Evolutionary conservation across 169 alveolate genomes (phyloP), one percentile per base, ranked within the genome.

Genomic region (Eimeria zaria): DNA sequence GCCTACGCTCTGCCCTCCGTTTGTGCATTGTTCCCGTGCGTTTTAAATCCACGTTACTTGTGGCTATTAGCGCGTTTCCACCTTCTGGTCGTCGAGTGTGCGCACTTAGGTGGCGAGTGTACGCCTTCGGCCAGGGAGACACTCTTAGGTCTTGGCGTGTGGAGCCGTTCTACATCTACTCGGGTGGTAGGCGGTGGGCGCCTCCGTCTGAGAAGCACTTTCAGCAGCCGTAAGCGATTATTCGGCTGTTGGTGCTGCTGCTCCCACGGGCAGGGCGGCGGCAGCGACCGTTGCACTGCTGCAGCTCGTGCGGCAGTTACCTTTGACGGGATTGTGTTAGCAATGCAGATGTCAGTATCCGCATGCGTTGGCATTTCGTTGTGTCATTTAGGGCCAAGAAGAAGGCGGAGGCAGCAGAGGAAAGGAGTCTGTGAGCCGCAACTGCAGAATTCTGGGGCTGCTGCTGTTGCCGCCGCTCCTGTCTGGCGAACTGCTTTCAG

Each of bases 91-190:
- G 53, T 20, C n/a, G 33, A 11, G 55, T 53, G 22, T 83, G 22
- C 71, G 36, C 30, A 22, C 60, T 14, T 58, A 95, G 97, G 71
- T 96, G 97, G 97, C 73, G 96, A 36, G 95, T 90, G 64, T 96
- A 46, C 58, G 96, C 97, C 44, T 83, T 53, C 39, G 80, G 95
- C 4, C 97, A 96, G 84, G 97, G 97, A 16, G 97, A 96, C 95
- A 96, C 96, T 39, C 48, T 91, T 5, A 53, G 74, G 33, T 60
- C 87, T 2, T 96, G 97, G 97, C 94, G 97, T 8, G 14, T 69
- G 20, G 97, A 96, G 91, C 96, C 97, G 0, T 96, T 96, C 91
- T 95, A 46, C 78, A 96, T 96, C 67, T 96, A 69, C 80, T 51
- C 90, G 33, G 97, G 97, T 22, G 97, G 97, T 22, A 74, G 96